Conservation (phyloP, 1,284 basidiomycete species). For the Coniferiporia sulphurascens region DNA sequence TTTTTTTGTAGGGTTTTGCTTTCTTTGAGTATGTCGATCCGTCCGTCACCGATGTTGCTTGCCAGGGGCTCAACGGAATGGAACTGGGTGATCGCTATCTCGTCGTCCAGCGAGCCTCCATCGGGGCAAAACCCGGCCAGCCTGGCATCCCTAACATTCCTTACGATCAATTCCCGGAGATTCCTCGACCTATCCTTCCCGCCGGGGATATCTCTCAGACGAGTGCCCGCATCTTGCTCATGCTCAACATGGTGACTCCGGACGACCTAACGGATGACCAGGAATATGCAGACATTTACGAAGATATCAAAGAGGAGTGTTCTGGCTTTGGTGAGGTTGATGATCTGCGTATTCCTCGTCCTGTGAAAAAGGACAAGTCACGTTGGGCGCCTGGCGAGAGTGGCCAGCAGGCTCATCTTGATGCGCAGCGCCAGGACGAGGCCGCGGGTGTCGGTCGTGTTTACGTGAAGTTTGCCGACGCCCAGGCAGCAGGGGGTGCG, state of each 20-base stretch:
- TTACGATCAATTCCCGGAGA: constrained; percentile 69
- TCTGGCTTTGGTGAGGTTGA: constrained; percentile 77
- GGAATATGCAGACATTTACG: constrained; percentile 91
- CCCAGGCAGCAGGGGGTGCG: constrained; percentile 60
- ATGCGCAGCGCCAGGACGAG: constrained; percentile 71
- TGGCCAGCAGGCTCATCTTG: constrained; percentile 56
- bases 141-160: constrained; percentile 55
- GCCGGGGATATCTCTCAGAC: constrained; percentile 57
- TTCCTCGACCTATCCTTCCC: constrained; percentile 79
- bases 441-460: constrained; percentile 90
- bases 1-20: constrained; percentile 77
- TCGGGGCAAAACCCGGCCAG: constrained; percentile 76
- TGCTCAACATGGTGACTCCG: constrained; percentile 98
- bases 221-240: constrained; percentile 82
- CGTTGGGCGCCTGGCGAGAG: constrained; percentile 70
- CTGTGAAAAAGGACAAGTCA: constrained; percentile 77
- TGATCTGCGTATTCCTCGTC: constrained; percentile 86
- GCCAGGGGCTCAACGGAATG: constrained; percentile 96
- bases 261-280: constrained; percentile 90
- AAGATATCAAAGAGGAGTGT: constrained; percentile 94
- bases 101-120: constrained; percentile 95
- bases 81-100: constrained; percentile 95
- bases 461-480: constrained; percentile 78
- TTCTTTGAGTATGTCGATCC: constrained; percentile 98
- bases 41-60: constrained; percentile 88